Conservation (phyloP, 768 basidiomycete genomes). For the Kwoniella bestiolae region DNA sequence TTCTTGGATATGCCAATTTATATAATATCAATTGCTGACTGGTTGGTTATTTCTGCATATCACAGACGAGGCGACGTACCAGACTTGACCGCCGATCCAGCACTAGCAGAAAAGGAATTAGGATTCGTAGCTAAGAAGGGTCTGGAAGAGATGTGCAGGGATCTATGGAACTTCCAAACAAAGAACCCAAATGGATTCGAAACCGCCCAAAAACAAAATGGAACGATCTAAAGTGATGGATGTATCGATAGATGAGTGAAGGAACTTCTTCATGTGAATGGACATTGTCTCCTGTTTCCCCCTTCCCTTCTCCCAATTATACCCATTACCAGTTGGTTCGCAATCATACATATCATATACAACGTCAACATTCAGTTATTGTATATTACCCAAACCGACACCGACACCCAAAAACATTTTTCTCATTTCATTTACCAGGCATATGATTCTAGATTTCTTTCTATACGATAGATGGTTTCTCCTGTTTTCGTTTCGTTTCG, state of each 20-base stretch:
- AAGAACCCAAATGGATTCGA: slow-evolving; percentile 77
- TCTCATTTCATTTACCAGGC: no score
- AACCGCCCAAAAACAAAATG: neutral
- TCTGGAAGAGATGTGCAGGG: slow-evolving; percentile 90
- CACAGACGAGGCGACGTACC: slow-evolving; percentile 78
- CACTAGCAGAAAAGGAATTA: slow-evolving; percentile 87
- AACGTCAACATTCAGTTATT: no score
- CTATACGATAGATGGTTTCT: no score
- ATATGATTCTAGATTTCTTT: no score
- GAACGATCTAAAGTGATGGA: neutral
- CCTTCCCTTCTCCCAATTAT: no score
- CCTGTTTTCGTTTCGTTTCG: no score
- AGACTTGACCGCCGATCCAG: slow-evolving; percentile 90
- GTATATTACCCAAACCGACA: no score
- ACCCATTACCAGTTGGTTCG: no score
- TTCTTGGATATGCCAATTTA: no score
- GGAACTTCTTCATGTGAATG: neutral
- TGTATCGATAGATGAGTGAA: neutral
- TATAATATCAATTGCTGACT: neutral
- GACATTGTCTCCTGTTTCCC: neutral
- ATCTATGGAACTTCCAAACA: slow-evolving; percentile 99
- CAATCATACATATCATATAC: no score
- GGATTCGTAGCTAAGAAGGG: slow-evolving; percentile 82
- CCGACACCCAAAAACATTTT: no score
- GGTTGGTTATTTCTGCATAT: neutral